These are phyloP conservation scores for Candida andamanensis DNA, from an alignment of 805 yeast genomes.

Conservation along the genomic window DNA sequence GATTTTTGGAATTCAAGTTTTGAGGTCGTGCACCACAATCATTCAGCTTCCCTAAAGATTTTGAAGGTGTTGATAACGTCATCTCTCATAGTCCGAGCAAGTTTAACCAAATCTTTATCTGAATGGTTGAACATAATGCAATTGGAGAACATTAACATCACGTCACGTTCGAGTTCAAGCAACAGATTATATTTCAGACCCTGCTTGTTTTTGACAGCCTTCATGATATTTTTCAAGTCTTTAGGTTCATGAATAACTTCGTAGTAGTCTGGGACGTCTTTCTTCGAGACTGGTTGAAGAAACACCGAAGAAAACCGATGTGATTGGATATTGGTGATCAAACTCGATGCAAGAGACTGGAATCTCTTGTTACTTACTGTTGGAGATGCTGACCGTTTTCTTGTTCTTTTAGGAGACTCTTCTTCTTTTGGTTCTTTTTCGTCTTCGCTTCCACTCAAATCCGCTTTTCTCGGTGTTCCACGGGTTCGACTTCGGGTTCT, in stretches of 20 bases:
- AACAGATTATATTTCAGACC: conserved; percentile 47
- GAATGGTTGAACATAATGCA: conserved; percentile 77
- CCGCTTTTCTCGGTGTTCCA: conserved; percentile 2
- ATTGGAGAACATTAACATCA: conserved; percentile 76
- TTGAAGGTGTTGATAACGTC: conserved; percentile 56
- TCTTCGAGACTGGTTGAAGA: conserved; percentile 59
- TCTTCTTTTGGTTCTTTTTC: conserved; percentile 7
- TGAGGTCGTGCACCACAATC: too few relatives aligned
- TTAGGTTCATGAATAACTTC: conserved; percentile 57
- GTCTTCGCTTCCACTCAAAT: conserved; percentile 7
- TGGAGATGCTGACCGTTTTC: conserved; percentile 16
- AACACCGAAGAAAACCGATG: conserved; percentile 73
- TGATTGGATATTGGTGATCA: conserved; percentile 60
- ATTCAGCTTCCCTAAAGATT: conserved; percentile 49
- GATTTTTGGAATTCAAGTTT: too few relatives aligned
- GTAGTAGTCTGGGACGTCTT: conserved; percentile 67
- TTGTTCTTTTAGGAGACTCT: conserved; percentile 5
- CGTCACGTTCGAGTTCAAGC: conserved; percentile 59
- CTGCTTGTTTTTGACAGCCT: conserved; percentile 43
- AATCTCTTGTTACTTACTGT: conserved; percentile 44
- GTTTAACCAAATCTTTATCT: conserved; percentile 53
- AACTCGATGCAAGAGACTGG: conserved; percentile 55
- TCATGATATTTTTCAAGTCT: conserved; percentile 60
- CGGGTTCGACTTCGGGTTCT: conserved; percentile 1
- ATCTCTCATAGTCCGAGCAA: conserved; percentile 66